Conservation (phyloP, 148 eudicot species). For the Chenopodium suecicum region DNA sequence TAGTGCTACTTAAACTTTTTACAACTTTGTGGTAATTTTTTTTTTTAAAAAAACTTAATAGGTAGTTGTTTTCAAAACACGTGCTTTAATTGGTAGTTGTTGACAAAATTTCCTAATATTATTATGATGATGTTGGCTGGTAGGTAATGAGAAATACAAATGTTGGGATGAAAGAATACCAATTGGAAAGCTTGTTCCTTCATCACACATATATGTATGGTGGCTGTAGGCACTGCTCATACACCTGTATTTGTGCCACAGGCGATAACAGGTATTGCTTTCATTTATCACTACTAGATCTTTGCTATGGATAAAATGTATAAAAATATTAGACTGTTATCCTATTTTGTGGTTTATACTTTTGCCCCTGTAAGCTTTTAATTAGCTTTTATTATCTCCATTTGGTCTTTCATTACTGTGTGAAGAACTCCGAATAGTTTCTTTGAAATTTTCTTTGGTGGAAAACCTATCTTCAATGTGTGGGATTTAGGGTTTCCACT, state of each 20-base stretch:
- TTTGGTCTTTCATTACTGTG: no score
- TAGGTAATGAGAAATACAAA: conserved; percentile 85
- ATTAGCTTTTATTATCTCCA: not conserved
- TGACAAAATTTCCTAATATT: not conserved
- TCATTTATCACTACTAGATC: not conserved
- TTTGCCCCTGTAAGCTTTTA: not conserved
- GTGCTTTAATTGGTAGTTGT: no score
- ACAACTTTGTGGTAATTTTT: no score
- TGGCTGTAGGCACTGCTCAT: conserved; percentile 94
- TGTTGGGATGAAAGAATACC: conserved; percentile 94
- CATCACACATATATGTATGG: conserved; percentile 93
- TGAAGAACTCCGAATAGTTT: no score
- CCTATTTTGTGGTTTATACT: not conserved
- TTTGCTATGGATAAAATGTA: not conserved
- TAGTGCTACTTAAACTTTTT: no score
- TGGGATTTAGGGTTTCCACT: no score
- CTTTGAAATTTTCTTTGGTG: no score
- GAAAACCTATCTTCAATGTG: no score
- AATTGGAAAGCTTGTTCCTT: conserved; percentile 90
- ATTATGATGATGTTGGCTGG: conserved; percentile 16
- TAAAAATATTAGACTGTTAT: not conserved
- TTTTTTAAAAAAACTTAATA: no score
- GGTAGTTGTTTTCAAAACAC: no score
- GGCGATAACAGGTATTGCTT: conserved; percentile 71
- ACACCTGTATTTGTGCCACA: conserved; percentile 97